Conservation (phyloP, 139 green algal species). For the Trebouxia sp. region DNA sequence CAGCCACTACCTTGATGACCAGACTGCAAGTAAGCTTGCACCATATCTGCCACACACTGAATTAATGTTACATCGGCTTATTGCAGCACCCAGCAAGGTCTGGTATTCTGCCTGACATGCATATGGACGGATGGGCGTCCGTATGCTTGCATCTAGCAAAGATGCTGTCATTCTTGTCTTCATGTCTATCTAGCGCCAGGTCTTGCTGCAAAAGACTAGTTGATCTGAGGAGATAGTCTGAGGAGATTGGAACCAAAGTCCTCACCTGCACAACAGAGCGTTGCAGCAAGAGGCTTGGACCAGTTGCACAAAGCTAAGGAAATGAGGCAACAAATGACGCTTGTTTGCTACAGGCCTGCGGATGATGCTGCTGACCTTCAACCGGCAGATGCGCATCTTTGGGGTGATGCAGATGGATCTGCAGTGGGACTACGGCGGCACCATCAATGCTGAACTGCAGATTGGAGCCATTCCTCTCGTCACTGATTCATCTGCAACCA, state of each 20-base stretch:
- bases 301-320: neutral
- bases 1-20: slow-evolving; percentile 24
- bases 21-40: neutral
- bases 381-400: slow-evolving; percentile 20
- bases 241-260: neutral
- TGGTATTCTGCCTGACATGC: no score
- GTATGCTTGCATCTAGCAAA: neutral
- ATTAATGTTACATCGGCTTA: no score
- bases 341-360: neutral
- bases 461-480: slow-evolving; percentile 24
- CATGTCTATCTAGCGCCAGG: neutral
- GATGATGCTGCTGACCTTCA: slow-evolving; percentile 23
- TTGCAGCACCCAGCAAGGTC: no score
- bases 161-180: neutral
- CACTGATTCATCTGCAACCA: neutral
- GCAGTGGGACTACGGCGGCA: neutral
- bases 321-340: no score
- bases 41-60: neutral
- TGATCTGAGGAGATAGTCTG: neutral
- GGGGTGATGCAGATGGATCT: slow-evolving; percentile 15
- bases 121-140: no score
- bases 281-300: neutral
- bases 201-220: neutral
- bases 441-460: neutral
- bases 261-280: neutral